phyloP scores from a whole-genome alignment of 106 monocot genomes.

The Dioscorea alata region DNA sequence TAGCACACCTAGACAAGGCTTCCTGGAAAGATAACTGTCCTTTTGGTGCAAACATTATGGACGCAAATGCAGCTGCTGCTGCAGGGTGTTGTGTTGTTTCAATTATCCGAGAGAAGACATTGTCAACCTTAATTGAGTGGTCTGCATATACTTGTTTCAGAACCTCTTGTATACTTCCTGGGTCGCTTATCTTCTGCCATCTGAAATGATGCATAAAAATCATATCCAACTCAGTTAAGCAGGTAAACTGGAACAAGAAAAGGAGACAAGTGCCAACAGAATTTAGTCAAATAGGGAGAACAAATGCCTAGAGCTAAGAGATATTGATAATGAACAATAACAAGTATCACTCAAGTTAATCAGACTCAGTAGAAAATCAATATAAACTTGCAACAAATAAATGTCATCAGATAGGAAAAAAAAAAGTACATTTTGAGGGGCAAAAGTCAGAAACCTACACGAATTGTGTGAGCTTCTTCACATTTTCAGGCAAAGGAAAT shows the following conservation, averaged over 20 bases:
- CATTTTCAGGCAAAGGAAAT: slow-evolving; percentile 67
- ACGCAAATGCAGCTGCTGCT: slow-evolving; percentile 89
- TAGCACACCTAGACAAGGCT: slow-evolving; percentile 52
- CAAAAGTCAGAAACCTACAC: slow-evolving; percentile 58
- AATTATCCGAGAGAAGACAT: slow-evolving; percentile 74
- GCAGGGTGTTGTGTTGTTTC: slow-evolving; percentile 87
- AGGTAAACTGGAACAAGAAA: too few species aligned
- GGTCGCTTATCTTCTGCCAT: slow-evolving; percentile 96
- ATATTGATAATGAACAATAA: too few species aligned
- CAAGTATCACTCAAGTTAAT: too few species aligned
- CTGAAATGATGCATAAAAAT: slow-evolving; percentile 33
- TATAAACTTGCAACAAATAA: too few species aligned
- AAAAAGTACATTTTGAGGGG: neutral
- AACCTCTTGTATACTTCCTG: slow-evolving; percentile 61
- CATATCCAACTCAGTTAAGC: neutral
- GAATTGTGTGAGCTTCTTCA: slow-evolving; percentile 59
- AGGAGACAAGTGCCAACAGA: too few species aligned
- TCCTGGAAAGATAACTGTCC: slow-evolving; percentile 75
- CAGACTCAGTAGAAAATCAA: too few species aligned
- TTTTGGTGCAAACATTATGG: slow-evolving; percentile 89
- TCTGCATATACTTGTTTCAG: slow-evolving; percentile 94
- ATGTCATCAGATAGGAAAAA: neutral
- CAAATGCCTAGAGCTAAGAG: too few species aligned
- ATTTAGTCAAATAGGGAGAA: too few species aligned
- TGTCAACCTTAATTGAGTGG: slow-evolving; percentile 82